Evolutionary conservation across 176 grass and related monocot species (phyloP).

Genomic region (Raddia guianensis): DNA sequence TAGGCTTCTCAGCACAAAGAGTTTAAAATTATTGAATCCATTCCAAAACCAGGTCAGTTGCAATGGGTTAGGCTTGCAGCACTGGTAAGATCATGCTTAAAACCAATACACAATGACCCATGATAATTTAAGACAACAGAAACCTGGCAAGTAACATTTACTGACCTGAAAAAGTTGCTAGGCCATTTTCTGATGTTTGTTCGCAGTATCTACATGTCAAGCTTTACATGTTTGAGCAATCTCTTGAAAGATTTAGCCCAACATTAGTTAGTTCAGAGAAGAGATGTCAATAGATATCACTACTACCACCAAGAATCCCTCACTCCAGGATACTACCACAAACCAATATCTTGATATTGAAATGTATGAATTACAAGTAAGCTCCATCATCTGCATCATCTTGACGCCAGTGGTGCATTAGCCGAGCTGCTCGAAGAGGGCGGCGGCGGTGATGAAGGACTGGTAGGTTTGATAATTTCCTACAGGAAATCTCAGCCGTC

Average conservation of each 20-base stretch:
- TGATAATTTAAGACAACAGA: neutral
- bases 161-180: slow-evolving; percentile 71
- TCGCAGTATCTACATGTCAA: slow-evolving; percentile 90
- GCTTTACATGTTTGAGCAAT: slow-evolving; percentile 69
- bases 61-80: neutral
- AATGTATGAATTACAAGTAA: slow-evolving; percentile 9
- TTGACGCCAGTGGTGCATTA: too few species aligned
- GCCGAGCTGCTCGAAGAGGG: too few species aligned
- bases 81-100: slow-evolving; percentile 29
- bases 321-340: slow-evolving; percentile 89
- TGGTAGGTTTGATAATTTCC: too few species aligned
- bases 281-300: slow-evolving; percentile 84
- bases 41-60: neutral
- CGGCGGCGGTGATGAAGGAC: too few species aligned
- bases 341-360: slow-evolving; percentile 60
- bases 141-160: slow-evolving; percentile 17
- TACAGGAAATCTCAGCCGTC: too few species aligned
- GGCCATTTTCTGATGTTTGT: slow-evolving; percentile 65
- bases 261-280: slow-evolving; percentile 82
- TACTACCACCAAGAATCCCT: slow-evolving; percentile 82
- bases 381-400: too few species aligned
- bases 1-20: slow-evolving; percentile 20
- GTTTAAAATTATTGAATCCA: neutral
- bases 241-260: slow-evolving; percentile 68
- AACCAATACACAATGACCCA: neutral